Evolutionary conservation across 495 filamentous ascomycete species (phyloP), one percentile per base, ranked within the genome.

Genomic region (Penicillium nucicola): DNA sequence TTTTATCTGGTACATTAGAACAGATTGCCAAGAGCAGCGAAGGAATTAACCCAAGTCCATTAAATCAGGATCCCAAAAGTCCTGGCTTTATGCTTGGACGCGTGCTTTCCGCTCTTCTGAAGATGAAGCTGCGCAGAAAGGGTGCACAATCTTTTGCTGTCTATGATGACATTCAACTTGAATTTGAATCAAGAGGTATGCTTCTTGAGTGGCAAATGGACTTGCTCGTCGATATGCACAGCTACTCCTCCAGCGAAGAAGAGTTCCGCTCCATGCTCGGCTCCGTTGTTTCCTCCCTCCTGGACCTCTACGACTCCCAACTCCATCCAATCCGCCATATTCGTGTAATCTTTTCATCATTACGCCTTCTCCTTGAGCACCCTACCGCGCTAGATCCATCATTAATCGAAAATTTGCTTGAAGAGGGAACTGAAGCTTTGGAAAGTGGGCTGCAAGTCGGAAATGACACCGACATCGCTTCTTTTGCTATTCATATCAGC

Each of bases 161-260:
- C 25, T 80, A 78, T 46, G 77, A 84, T 38, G 65, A 75, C 13
- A 46, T 64, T 4, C 48, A 55, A 1, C 58, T 82, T 18, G 33
- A 53, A 4, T 13, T 52, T 13, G 53, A 62, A 18, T 59, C 71
- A 44, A 60, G 77, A 53, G 79, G 75, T 9, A 48, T 76, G 14
- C 46, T 85, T 23, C 66, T 87, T 12, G 82, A 85, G 58, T 80
- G 75, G 70, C 81, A 85, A 53, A 58, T 86, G 43, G 42, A 57
- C 11, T 50, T 76, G 8, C 45, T 77, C 35, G 44, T 60, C 18
- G 70, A 74, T 31, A 48, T 71, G 20, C 61, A 68, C 18, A 23
- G 45, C 6, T 56, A 62, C 18, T 56, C 60, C 19, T 45, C 56
- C 9, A 64, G 50, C 13, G 67, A 69, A 30, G 63, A 71, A 20